Conservation (phyloP, 2,329 filamentous ascomycete genomes). For the Cordyceps pruinosa region DNA sequence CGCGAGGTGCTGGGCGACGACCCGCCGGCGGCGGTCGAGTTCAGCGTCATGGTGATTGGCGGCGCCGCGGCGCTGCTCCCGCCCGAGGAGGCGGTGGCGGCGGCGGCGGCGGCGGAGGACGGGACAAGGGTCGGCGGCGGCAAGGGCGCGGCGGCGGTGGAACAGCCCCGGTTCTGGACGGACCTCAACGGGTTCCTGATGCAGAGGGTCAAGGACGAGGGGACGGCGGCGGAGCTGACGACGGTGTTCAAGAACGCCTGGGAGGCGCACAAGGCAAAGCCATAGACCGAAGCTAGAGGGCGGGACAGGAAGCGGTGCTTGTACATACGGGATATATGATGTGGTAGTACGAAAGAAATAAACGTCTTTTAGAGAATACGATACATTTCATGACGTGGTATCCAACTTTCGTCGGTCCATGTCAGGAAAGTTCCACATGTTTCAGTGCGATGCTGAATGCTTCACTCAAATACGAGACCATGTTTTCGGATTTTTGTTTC, state of each 20-base stretch:
- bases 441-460: no score
- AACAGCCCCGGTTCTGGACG: slow-evolving; percentile 73
- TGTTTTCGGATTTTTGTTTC: not conserved
- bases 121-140: not conserved
- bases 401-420: not conserved
- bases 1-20: slow-evolving; percentile 59
- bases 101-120: slow-evolving; percentile 9
- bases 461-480: not conserved
- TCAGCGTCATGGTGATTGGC: slow-evolving; percentile 83
- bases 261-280: slow-evolving; percentile 40
- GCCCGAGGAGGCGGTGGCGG: slow-evolving; percentile 26
- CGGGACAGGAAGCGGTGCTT: not conserved
- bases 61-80: slow-evolving; percentile 48
- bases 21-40: slow-evolving; percentile 52
- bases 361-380: not conserved
- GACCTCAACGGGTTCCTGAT: slow-evolving; percentile 77
- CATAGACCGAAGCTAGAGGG: slow-evolving; percentile 14
- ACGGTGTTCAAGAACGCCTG: slow-evolving; percentile 65
- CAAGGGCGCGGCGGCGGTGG: slow-evolving; percentile 30
- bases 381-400: not conserved
- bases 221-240: slow-evolving; percentile 55
- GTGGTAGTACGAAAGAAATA: not conserved
- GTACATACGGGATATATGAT: not conserved
- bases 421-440: no score
- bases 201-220: slow-evolving; percentile 69